A percentile compares a stretch with the other conserved stretches of the same genome.
phyloP scores from a whole-genome alignment of 1,139 yeast genomes.

The Suhomyces atakaporum region DNA sequence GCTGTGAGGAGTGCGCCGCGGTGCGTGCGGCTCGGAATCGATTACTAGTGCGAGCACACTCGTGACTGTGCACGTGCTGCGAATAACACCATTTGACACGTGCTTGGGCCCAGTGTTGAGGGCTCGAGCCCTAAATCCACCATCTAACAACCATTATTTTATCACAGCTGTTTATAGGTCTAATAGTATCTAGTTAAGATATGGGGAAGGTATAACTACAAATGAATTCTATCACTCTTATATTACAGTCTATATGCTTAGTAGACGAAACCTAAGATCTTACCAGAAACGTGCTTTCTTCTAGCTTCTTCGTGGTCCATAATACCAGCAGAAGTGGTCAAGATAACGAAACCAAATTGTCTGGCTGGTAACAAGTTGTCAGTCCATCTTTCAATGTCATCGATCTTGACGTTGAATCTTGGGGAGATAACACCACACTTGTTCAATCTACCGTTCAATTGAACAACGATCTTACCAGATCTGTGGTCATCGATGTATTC shows the following conservation, averaged over 20 bases:
- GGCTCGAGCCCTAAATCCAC: slow-evolving; percentile 6
- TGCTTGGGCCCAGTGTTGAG: no score
- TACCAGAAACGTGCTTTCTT: slow-evolving; percentile 99
- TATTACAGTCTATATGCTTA: slow-evolving; percentile 16
- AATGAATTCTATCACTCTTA: slow-evolving; percentile 7
- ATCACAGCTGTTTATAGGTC: not conserved
- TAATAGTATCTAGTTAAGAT: not conserved
- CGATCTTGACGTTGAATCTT: slow-evolving; percentile 93
- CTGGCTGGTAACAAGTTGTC: slow-evolving; percentile 97
- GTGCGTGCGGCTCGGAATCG: slow-evolving; percentile 11
- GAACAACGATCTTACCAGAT: slow-evolving; percentile 96
- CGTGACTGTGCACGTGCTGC: not conserved
- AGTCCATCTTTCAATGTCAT: slow-evolving; percentile 97
- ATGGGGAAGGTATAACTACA: slow-evolving; percentile 1
- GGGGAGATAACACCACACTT: slow-evolving; percentile 98
- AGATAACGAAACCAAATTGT: slow-evolving; percentile 96
- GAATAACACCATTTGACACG: no score
- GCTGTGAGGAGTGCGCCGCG: slow-evolving; percentile 6
- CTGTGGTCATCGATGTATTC: slow-evolving; percentile 99
- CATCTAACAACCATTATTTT: no score
- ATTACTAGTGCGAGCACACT: not conserved
- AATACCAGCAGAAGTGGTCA: slow-evolving; percentile 99
- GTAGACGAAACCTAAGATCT: slow-evolving; percentile 95
- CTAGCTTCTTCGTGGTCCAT: slow-evolving; percentile 99
- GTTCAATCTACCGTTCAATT: slow-evolving; percentile 96